Conservation (phyloP, 257 asterid genomes). For the Solanum clarkiae region DNA sequence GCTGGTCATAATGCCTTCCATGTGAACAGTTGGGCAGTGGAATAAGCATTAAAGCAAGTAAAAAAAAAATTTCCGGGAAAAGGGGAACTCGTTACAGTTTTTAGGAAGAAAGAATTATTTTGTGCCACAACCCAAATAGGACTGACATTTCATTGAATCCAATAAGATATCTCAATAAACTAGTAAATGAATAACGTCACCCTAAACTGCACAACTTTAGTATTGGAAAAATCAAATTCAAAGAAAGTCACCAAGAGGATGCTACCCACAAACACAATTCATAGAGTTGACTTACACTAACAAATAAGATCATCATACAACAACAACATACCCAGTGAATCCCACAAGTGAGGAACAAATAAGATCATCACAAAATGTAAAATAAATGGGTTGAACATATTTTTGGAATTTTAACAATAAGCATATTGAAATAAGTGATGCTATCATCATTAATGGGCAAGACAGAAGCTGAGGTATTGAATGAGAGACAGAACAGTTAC, state of each 20-base stretch:
- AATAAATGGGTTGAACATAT: not conserved
- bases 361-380: not conserved
- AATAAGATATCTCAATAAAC: not conserved
- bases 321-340: no score
- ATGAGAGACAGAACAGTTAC: not conserved
- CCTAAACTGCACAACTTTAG: not conserved
- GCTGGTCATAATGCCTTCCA: not conserved
- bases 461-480: not conserved
- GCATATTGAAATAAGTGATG: not conserved
- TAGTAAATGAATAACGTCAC: not conserved
- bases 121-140: not conserved
- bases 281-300: not conserved
- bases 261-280: not conserved
- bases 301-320: not conserved
- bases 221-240: not conserved
- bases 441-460: not conserved
- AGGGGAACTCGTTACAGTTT: not conserved
- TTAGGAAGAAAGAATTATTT: not conserved
- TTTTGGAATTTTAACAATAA: not conserved
- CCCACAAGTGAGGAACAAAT: not conserved
- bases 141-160: not conserved
- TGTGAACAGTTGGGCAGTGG: not conserved
- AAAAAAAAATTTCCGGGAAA: not conserved
- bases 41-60: not conserved
- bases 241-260: not conserved